phyloP scores from a whole-genome alignment of 1,284 basidiomycete species.

The Pisolithus thermaeus region DNA sequence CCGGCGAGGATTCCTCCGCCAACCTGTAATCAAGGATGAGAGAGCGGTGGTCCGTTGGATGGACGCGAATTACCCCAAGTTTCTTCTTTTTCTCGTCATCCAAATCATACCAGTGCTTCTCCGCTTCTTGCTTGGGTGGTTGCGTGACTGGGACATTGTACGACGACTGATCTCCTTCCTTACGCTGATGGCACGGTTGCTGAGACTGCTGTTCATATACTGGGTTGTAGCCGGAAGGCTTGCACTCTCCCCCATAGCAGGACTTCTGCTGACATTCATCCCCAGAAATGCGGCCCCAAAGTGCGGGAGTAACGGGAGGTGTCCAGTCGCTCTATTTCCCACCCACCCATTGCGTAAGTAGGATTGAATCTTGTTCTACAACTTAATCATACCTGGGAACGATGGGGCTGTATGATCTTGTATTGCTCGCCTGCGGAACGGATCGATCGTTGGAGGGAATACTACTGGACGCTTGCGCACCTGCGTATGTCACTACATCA shows the following conservation, averaged over 20 bases:
- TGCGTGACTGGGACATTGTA: conserved; percentile 31
- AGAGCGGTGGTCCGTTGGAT: not conserved
- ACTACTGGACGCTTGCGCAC: conserved; percentile 25
- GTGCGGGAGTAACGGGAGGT: conserved; percentile 53
- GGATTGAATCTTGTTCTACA: not conserved
- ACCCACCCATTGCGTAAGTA: conserved; percentile 3
- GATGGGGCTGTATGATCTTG: conserved; percentile 67
- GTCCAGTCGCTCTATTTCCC: conserved; percentile 55
- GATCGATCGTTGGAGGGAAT: conserved; percentile 8
- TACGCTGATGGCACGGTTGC: conserved; percentile 26
- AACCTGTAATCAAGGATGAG: conserved; percentile 35
- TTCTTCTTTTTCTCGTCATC: conserved; percentile 52
- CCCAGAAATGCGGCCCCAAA: conserved; percentile 55
- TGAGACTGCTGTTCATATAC: conserved; percentile 28
- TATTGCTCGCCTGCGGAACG: conserved; percentile 45
- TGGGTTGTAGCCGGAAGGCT: conserved; percentile 17
- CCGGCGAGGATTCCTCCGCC: conserved; percentile 60
- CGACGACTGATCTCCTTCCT: conserved; percentile 21
- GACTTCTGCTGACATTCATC: conserved; percentile 24
- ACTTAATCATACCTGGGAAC: conserved; percentile 46
- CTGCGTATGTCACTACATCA: conserved; percentile 54
- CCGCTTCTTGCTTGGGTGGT: conserved; percentile 39
- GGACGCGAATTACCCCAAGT: conserved; percentile 40
- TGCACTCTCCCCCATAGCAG: conserved; percentile 15
- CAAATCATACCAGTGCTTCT: conserved; percentile 55